Percentiles rank a stretch among this genome's conserved stretches.
Conservation (phyloP, 225 moss, liverwort and hornwort species). For the Bryum argenteum region DNA sequence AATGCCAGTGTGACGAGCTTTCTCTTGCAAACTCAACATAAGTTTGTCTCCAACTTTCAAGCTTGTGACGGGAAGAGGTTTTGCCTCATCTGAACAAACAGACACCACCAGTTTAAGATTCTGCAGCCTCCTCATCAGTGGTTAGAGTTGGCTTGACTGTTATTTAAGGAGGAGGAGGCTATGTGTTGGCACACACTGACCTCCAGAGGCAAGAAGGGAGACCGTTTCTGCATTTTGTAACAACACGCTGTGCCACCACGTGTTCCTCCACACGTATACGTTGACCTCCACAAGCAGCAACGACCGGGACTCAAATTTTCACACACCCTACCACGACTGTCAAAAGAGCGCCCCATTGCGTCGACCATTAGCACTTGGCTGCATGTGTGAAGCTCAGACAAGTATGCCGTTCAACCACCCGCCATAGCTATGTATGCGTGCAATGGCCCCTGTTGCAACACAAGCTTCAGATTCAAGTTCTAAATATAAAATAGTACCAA, state of each 20-base stretch:
- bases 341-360: conserved; percentile 61
- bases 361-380: conserved; percentile 79
- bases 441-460: conserved; percentile 73
- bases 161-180: conserved; percentile 5
- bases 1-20: conserved; percentile 84
- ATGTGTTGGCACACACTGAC: conserved; percentile 51
- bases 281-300: conserved; percentile 84
- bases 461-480: background rate
- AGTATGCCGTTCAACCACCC: conserved; percentile 83
- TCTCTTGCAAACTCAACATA: conserved; percentile 67
- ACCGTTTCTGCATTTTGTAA: conserved; percentile 98
- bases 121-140: too few species aligned
- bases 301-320: conserved; percentile 89
- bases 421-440: conserved; percentile 88
- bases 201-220: conserved; percentile 64
- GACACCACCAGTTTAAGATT: background rate
- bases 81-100: conserved; percentile 33
- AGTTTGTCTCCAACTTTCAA: conserved; percentile 73
- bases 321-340: conserved; percentile 77
- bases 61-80: conserved; percentile 76
- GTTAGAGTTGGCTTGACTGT: background rate
- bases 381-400: conserved; percentile 81
- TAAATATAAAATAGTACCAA: background rate
- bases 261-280: too few species aligned
- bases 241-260: conserved; percentile 79